Conservation (phyloP, 1,139 yeast species). For the Lodderomyces margitis region DNA sequence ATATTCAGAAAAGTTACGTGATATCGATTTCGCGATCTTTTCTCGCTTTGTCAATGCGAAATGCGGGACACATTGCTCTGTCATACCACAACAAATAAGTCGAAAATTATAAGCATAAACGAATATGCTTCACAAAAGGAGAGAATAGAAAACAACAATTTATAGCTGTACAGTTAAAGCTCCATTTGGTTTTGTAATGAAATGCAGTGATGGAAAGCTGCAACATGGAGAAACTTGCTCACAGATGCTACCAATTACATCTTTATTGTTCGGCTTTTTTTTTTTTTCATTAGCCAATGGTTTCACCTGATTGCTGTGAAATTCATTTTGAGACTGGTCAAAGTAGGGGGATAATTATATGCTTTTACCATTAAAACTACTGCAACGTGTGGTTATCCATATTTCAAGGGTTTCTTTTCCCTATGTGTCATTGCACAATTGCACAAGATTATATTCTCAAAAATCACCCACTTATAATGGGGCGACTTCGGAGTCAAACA, state of each 20-base stretch:
- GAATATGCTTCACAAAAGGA: too few relatives aligned
- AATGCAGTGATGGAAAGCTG: too few relatives aligned
- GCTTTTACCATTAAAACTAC: neutral
- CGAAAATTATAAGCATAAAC: too few relatives aligned
- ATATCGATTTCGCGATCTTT: neutral
- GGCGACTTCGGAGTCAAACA: constrained; percentile 3
- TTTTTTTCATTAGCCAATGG: neutral
- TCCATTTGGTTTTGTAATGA: too few relatives aligned
- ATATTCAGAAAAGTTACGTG: neutral
- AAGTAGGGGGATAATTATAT: neutral
- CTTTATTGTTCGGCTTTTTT: neutral
- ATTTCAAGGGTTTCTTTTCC: neutral
- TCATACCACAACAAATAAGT: too few relatives aligned
- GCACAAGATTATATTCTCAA: neutral
- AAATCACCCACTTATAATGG: neutral
- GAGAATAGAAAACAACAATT: too few relatives aligned
- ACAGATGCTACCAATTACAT: neutral
- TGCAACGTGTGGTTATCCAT: neutral
- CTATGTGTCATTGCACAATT: neutral
- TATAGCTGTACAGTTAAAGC: too few relatives aligned
- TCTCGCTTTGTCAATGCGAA: too few relatives aligned
- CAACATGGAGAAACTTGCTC: too few relatives aligned
- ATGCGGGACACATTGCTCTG: too few relatives aligned
- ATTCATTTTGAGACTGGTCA: too few relatives aligned
- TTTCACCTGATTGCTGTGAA: neutral